Evolutionary conservation across 805 yeast species (phyloP).

Genomic region (Sugiyamaella mastotermitis): DNA sequence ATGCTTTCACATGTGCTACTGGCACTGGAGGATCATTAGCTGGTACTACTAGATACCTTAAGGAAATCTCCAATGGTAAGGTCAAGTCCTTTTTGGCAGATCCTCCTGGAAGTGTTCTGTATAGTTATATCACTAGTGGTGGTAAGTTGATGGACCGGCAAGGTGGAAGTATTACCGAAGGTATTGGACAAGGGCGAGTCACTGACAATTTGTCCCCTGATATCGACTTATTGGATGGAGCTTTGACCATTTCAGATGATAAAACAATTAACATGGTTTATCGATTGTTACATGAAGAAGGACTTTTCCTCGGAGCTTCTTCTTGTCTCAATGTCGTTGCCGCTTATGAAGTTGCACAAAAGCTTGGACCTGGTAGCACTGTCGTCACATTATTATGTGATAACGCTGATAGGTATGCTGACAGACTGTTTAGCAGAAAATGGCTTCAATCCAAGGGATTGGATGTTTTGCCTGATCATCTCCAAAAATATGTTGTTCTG

Average conservation of each 20-base stretch:
- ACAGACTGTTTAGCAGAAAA: constrained; percentile 64
- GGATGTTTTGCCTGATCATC: constrained; percentile 61
- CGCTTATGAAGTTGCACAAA: constrained; percentile 68
- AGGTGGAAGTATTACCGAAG: constrained; percentile 90
- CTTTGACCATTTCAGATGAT: constrained; percentile 70
- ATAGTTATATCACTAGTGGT: constrained; percentile 66
- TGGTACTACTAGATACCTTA: constrained; percentile 74
- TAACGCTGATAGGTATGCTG: constrained; percentile 84
- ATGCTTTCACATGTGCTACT: constrained; percentile 83
- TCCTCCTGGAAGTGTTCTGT: constrained; percentile 88
- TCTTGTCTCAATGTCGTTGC: constrained; percentile 88
- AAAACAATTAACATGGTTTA: constrained; percentile 80
- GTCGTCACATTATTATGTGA: constrained; percentile 88
- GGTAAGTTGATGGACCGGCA: constrained; percentile 63
- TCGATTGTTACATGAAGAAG: constrained; percentile 80
- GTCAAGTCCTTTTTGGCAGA: constrained; percentile 73
- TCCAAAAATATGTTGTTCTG: constrained; percentile 60
- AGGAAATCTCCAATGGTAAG: constrained; percentile 56
- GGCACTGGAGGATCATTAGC: constrained; percentile 95
- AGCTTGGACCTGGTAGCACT: constrained; percentile 68
- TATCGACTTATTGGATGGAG: constrained; percentile 69
- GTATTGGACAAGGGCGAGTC: constrained; percentile 93
- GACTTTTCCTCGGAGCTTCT: constrained; percentile 85
- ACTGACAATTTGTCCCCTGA: constrained; percentile 77
- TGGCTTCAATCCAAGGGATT: constrained; percentile 74